Percentiles rank a stretch among this genome's conserved stretches.
phyloP scores from a whole-genome alignment of 805 yeast genomes.

The Hanseniaspora thailandica region DNA sequence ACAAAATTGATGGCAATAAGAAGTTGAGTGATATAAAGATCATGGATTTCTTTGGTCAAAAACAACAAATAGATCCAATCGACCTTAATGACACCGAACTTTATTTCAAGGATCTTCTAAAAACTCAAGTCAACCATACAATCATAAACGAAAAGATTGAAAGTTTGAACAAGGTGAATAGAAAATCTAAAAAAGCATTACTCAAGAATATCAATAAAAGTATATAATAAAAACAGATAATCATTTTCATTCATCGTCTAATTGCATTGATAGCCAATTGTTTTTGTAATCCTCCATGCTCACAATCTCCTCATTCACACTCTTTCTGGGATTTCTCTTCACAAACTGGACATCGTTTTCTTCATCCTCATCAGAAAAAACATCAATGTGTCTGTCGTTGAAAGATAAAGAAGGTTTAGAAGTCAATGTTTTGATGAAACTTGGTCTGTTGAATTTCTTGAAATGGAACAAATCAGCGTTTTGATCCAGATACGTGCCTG shows the following conservation, averaged over 20 bases:
- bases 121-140: neutral
- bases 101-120: neutral
- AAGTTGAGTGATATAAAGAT: conserved; percentile 52
- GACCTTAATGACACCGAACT: conserved; percentile 8
- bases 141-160: neutral
- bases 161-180: neutral
- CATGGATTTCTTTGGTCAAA: conserved; percentile 78
- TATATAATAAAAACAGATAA: too few relatives aligned
- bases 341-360: neutral
- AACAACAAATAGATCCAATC: neutral
- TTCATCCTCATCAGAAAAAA: conserved; percentile 3
- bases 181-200: neutral
- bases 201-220: neutral
- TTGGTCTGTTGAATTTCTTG: conserved; percentile 11
- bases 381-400: conserved; percentile 4
- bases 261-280: conserved; percentile 30
- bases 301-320: conserved; percentile 27
- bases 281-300: conserved; percentile 31
- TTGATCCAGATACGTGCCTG: neutral
- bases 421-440: conserved; percentile 6
- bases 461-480: neutral
- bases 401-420: conserved; percentile 1
- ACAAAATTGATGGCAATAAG: conserved; percentile 64
- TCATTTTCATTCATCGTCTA: conserved; percentile 3
- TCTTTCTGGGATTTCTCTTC: conserved; percentile 23